A percentile compares a stretch with the other conserved stretches of the same genome.
Evolutionary conservation across 345 rosid genomes (phyloP).

Genomic region (Trapa incisa): DNA sequence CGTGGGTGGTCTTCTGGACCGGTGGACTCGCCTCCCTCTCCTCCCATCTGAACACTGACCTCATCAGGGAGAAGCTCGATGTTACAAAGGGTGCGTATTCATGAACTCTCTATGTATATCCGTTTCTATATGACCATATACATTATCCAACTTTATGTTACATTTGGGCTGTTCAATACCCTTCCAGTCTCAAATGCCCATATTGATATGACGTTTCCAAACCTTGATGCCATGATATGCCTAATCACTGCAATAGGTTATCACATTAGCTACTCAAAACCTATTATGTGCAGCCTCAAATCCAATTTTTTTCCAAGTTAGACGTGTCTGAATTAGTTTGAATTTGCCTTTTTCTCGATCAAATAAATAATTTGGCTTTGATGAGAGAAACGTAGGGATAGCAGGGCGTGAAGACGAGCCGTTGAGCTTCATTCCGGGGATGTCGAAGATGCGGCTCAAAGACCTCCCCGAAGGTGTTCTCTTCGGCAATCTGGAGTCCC

Average conservation of each 20-base stretch:
- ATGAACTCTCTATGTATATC: neutral
- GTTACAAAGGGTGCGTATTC: constrained; percentile 2
- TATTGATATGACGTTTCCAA: too few species aligned
- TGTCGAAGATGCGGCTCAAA: constrained; percentile 18
- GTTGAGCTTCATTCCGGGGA: constrained; percentile 21
- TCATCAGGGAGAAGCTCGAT: constrained; percentile 15
- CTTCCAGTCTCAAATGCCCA: too few species aligned
- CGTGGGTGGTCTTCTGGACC: constrained; percentile 49
- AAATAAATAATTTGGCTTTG: neutral
- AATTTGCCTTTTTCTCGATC: too few species aligned
- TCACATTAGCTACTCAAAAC: too few species aligned
- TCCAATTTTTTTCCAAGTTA: too few species aligned
- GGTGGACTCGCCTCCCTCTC: constrained; percentile 31
- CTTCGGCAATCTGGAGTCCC: constrained; percentile 21
- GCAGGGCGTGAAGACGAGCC: constrained; percentile 16
- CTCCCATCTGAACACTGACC: constrained; percentile 38
- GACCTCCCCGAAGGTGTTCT: constrained; percentile 35
- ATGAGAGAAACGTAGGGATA: constrained; percentile 5
- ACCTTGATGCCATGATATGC: too few species aligned
- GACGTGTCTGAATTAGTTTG: too few species aligned
- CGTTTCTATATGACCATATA: neutral
- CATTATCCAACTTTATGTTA: neutral
- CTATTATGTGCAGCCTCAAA: too few species aligned
- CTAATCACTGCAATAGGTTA: too few species aligned
- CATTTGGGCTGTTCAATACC: too few species aligned